A percentile compares a stretch with the other conserved stretches of the same genome.
phyloP scores from a whole-genome alignment of 129 eudicot genomes.

The Flaveria sonorensis region DNA sequence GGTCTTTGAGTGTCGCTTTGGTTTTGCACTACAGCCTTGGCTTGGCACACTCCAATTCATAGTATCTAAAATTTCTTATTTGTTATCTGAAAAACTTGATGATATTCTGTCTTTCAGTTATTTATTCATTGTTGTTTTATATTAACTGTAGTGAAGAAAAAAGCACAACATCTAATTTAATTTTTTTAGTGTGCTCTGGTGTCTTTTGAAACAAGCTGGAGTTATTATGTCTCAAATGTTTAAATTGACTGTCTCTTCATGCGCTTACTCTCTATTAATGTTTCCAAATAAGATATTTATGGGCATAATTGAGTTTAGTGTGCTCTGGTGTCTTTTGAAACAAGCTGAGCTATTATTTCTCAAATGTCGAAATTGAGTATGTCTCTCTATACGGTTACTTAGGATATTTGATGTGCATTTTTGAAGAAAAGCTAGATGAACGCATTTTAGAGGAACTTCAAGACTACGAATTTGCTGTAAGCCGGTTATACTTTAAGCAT shows the following conservation, averaged over 20 bases:
- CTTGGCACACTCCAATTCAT: slow-evolving; percentile 15
- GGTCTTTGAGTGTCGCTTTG: slow-evolving; percentile 18
- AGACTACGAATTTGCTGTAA: slow-evolving; percentile 91
- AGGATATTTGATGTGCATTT: slow-evolving; percentile 94
- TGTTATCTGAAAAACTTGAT: no score
- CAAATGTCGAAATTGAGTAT: slow-evolving; percentile 6
- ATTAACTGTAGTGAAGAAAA: no score
- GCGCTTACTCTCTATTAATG: not conserved
- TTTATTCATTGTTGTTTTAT: no score
- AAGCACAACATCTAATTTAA: no score
- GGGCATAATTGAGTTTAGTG: slow-evolving; percentile 53
- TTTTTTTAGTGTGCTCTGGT: not conserved
- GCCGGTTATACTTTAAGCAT: slow-evolving; percentile 32
- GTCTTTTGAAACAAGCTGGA: not conserved
- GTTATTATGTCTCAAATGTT: not conserved
- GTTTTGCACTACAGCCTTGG: slow-evolving; percentile 22
- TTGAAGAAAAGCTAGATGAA: slow-evolving; percentile 67
- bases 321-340: not conserved
- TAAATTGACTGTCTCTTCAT: slow-evolving; percentile 17
- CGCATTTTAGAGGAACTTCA: slow-evolving; percentile 55
- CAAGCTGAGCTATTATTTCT: slow-evolving; percentile 3
- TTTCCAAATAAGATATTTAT: slow-evolving; percentile 69
- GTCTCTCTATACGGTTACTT: slow-evolving; percentile 7
- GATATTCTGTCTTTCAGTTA: no score
- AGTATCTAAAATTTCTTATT: not conserved